Conservation (phyloP, 148 eudicot species). For the Oxyria digyna region DNA sequence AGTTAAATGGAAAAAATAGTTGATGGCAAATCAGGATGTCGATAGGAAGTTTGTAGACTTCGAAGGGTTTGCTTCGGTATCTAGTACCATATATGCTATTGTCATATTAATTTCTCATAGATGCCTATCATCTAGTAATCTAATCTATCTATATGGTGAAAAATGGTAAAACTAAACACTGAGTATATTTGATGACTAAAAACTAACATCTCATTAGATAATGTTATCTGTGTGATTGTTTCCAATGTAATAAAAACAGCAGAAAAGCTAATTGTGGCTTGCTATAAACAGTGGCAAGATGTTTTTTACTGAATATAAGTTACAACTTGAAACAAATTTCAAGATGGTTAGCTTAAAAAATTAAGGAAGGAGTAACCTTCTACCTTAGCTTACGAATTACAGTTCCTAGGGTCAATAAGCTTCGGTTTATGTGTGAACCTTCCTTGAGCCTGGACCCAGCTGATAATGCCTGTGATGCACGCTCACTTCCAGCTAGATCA, state of each 20-base stretch:
- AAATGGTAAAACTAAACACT: too few species aligned
- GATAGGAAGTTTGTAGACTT: background rate
- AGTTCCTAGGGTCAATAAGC: conserved; percentile 85
- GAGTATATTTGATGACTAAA: too few species aligned
- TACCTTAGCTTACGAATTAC: conserved; percentile 96
- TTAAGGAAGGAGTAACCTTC: conserved; percentile 1
- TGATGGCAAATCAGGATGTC: background rate
- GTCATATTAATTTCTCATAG: background rate
- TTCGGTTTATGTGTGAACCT: conserved; percentile 94
- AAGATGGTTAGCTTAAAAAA: background rate
- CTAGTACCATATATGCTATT: background rate
- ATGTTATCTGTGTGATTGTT: background rate
- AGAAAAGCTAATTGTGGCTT: background rate
- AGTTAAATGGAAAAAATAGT: background rate
- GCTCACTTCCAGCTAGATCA: conserved; percentile 98
- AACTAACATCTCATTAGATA: too few species aligned
- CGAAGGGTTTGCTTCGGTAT: background rate
- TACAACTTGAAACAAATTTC: background rate
- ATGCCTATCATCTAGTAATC: too few species aligned
- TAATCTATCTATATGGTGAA: too few species aligned
- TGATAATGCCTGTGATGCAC: conserved; percentile 89
- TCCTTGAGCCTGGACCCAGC: conserved; percentile 93
- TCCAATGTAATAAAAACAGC: background rate
- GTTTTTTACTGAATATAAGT: background rate
- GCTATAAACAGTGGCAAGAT: background rate